Conservation (phyloP, 257 asterid genomes). For the Solanum bulbocastanum region DNA sequence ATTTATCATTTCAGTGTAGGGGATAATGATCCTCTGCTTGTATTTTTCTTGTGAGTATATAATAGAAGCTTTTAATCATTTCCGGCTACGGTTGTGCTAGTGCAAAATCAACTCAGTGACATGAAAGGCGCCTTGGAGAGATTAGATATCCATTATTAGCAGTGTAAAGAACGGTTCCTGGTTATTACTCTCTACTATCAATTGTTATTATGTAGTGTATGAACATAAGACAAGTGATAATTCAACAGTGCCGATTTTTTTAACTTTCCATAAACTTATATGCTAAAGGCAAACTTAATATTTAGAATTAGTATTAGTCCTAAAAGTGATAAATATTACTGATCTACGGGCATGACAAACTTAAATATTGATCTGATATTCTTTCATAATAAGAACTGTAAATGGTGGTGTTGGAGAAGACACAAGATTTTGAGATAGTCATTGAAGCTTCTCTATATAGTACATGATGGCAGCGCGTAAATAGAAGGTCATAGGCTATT, state of each 20-base stretch:
- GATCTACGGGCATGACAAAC: not conserved
- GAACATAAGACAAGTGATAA: not conserved
- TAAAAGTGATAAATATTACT: not conserved
- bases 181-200: not conserved
- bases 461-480: not conserved
- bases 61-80: not conserved
- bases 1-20: not conserved
- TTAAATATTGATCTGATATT: not conserved
- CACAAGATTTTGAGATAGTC: not conserved
- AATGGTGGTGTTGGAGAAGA: not conserved
- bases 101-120: not conserved
- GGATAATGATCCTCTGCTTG: not conserved
- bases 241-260: not conserved
- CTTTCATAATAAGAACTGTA: not conserved
- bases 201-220: not conserved
- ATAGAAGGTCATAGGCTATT: not conserved
- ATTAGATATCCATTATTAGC: not conserved
- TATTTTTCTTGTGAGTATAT: not conserved
- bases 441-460: not conserved
- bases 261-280: not conserved
- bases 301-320: not conserved
- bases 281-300: not conserved
- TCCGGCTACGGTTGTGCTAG: not conserved
- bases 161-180: not conserved
- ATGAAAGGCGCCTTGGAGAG: not conserved